Conservation (phyloP, 1,284 basidiomycete species). For the Microstroma glucosiphilum region DNA sequence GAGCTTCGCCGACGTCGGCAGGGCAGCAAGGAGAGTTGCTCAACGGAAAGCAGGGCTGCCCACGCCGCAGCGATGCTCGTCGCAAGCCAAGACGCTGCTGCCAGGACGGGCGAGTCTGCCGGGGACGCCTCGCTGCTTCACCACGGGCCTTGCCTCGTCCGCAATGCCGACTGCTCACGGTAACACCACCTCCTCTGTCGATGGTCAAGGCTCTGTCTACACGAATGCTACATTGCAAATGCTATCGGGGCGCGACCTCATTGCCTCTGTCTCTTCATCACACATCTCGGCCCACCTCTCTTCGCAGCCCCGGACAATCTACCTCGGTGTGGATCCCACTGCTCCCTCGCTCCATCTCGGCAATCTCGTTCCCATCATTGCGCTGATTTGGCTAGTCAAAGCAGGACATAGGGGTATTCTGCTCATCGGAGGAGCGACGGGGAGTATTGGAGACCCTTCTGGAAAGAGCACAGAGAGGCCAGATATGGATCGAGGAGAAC, state of each 20-base stretch:
- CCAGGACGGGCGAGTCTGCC: too few relatives aligned
- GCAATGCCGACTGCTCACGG: too few relatives aligned
- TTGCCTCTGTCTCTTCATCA: neutral
- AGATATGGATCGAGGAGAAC: conserved; percentile 60
- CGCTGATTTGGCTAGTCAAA: conserved; percentile 76
- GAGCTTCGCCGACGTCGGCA: too few relatives aligned
- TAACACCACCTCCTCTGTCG: too few relatives aligned
- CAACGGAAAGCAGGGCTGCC: too few relatives aligned
- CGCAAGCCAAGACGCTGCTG: too few relatives aligned
- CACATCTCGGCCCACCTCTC: neutral
- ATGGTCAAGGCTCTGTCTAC: neutral
- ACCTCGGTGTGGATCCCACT: conserved; percentile 87
- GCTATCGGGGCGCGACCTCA: neutral
- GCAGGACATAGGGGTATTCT: conserved; percentile 74
- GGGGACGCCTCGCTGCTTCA: too few relatives aligned
- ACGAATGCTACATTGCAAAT: neutral
- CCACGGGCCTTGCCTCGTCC: too few relatives aligned
- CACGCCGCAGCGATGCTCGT: too few relatives aligned
- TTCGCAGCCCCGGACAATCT: conserved; percentile 58
- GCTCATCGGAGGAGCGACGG: conserved; percentile 71
- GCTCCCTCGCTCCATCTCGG: conserved; percentile 84
- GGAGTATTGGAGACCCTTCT: conserved; percentile 92
- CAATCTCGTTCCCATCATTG: conserved; percentile 81
- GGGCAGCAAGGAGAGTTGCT: too few relatives aligned
- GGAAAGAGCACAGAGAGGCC: conserved; percentile 78